phyloP scores from a whole-genome alignment of 1,284 basidiomycete species.

The Rhodotorula sp. region DNA sequence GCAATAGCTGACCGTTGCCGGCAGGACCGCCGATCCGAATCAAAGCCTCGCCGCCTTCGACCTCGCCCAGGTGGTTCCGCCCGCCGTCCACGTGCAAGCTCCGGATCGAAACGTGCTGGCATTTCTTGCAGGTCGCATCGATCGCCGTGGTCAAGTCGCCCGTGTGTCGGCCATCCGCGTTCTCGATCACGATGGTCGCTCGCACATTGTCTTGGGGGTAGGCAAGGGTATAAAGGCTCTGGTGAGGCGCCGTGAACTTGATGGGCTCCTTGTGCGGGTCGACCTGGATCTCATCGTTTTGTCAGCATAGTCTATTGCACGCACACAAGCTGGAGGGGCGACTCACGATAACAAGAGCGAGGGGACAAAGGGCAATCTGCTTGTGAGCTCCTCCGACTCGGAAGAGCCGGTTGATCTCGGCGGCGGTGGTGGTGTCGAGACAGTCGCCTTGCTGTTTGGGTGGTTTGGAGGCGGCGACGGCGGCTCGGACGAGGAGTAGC shows the following conservation, averaged over 20 bases:
- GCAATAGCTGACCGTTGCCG: slow-evolving; percentile 28
- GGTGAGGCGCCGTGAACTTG: slow-evolving; percentile 34
- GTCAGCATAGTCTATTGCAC: background rate
- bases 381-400: slow-evolving; percentile 25
- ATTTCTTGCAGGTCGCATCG: slow-evolving; percentile 27
- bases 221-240: slow-evolving; percentile 27
- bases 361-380: slow-evolving; percentile 29
- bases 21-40: slow-evolving; percentile 26
- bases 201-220: slow-evolving; percentile 30
- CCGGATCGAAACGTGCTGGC: slow-evolving; percentile 13
- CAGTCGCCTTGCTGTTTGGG: slow-evolving; percentile 12
- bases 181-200: slow-evolving; percentile 32
- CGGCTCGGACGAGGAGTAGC: background rate
- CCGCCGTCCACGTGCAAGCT: slow-evolving; percentile 38
- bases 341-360: slow-evolving; percentile 24
- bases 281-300: background rate
- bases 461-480: slow-evolving; percentile 14
- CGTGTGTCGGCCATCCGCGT: slow-evolving; percentile 11
- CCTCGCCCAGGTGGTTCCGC: slow-evolving; percentile 21
- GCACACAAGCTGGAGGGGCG: background rate
- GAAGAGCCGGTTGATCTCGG: slow-evolving; percentile 35
- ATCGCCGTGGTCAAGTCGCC: slow-evolving; percentile 38
- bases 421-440: slow-evolving; percentile 15
- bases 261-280: slow-evolving; percentile 32
- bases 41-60: slow-evolving; percentile 35